A percentile compares a stretch with the other conserved stretches of the same genome.
These are phyloP conservation scores for Linum tenue DNA, from an alignment of 345 rosid species.

Conservation along the genomic window DNA sequence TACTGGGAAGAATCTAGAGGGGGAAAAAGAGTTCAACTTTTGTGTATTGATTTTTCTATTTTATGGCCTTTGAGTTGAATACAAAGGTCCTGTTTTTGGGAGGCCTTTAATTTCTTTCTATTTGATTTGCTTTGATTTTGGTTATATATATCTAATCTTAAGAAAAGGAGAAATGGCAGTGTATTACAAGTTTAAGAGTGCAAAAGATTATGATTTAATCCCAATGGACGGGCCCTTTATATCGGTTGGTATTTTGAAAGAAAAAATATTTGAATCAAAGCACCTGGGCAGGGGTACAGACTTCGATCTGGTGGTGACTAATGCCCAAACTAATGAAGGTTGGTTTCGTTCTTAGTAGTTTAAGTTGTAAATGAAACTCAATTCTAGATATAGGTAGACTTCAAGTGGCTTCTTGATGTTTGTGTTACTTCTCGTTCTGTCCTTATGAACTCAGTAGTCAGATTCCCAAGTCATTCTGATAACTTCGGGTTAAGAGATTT, in stretches of 20 bases:
- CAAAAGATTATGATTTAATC: slow-evolving; percentile 88
- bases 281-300: slow-evolving; percentile 98
- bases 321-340: slow-evolving; percentile 99
- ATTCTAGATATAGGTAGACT: no score
- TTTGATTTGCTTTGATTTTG: slow-evolving; percentile 1
- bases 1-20: not conserved
- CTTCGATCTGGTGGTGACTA: slow-evolving; percentile 93
- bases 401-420: no score
- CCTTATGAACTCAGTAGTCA: no score
- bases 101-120: slow-evolving; percentile 3
- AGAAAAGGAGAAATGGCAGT: slow-evolving; percentile 54
- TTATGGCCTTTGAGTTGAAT: slow-evolving; percentile 2
- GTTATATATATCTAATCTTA: not conserved
- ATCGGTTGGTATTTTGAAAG: slow-evolving; percentile 95
- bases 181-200: slow-evolving; percentile 99
- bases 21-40: slow-evolving; percentile 3
- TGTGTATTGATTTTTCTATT: slow-evolving; percentile 1
- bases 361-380: not conserved
- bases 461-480: no score
- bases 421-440: no score
- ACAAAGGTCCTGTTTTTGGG: not conserved
- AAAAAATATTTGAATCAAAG: slow-evolving; percentile 97
- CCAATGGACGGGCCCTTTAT: slow-evolving; percentile 96
- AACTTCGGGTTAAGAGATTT: no score
- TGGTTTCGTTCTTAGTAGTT: slow-evolving; percentile 36